These are phyloP conservation scores for Pseudozyma pruni DNA, from an alignment of 1,284 basidiomycete genomes.

Conservation along the genomic window DNA sequence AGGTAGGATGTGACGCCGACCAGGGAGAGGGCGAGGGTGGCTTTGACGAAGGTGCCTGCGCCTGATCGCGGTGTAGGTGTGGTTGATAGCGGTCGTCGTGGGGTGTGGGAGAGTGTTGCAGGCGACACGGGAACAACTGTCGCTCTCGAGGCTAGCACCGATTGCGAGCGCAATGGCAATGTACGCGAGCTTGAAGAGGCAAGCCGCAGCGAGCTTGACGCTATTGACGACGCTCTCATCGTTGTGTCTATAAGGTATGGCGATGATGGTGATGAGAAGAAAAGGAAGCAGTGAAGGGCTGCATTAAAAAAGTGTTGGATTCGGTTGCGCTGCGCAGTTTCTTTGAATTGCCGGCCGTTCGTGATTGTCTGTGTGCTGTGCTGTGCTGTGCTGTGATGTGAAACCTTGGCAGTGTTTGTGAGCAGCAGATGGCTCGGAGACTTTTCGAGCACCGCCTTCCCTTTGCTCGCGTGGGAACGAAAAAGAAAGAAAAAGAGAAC, in stretches of 20 bases:
- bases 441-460: constrained; percentile 11
- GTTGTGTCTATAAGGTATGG: background rate
- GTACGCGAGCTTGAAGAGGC: background rate
- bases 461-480: background rate
- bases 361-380: too few species aligned
- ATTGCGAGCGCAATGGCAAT: background rate
- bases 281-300: background rate
- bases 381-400: background rate
- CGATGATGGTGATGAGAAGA: constrained; percentile 7
- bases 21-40: constrained; percentile 43
- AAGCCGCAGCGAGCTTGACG: constrained; percentile 5
- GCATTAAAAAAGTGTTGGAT: too few species aligned
- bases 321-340: background rate
- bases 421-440: background rate
- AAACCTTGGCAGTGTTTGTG: background rate
- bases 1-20: constrained; percentile 69
- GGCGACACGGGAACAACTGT: background rate
- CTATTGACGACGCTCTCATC: constrained; percentile 24
- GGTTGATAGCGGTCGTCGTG: constrained; percentile 30
- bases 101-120: constrained; percentile 1
- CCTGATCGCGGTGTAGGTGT: constrained; percentile 21
- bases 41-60: constrained; percentile 30
- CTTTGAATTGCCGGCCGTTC: constrained; percentile 11
- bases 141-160: background rate
- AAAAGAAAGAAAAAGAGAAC: constrained; percentile 70